Percentiles rank a stretch among this genome's conserved stretches.
Conservation (phyloP, 1,139 yeast species). For the Kluyveromyces sp. region DNA sequence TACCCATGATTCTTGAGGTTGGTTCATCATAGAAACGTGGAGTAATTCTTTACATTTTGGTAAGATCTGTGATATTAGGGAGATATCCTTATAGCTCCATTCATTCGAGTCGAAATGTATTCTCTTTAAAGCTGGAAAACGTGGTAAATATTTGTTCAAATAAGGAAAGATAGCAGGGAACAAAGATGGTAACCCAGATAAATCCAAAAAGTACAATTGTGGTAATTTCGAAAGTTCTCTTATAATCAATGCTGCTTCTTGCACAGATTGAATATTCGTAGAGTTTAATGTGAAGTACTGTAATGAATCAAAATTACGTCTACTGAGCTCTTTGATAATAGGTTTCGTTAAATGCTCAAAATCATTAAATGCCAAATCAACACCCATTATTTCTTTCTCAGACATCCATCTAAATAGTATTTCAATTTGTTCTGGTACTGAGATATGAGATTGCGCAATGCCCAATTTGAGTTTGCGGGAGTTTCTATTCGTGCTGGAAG, state of each 20-base stretch:
- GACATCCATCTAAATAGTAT: constrained; percentile 59
- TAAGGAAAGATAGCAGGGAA: constrained; percentile 66
- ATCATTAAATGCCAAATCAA: constrained; percentile 80
- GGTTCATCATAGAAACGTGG: constrained; percentile 68
- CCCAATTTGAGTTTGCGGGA: constrained; percentile 55
- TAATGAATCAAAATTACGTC: constrained; percentile 20
- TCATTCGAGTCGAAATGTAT: constrained; percentile 73
- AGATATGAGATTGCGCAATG: constrained; percentile 61
- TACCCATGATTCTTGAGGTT: constrained; percentile 27
- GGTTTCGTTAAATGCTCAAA: constrained; percentile 46
- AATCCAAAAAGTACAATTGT: constrained; percentile 62
- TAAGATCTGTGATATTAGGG: constrained; percentile 61
- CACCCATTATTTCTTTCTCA: constrained; percentile 55
- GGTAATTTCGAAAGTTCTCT: constrained; percentile 45
- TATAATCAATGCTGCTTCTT: constrained; percentile 47
- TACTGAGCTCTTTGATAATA: constrained; percentile 25
- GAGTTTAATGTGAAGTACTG: constrained; percentile 65
- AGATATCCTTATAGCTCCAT: constrained; percentile 52
- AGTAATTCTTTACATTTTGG: constrained; percentile 62
- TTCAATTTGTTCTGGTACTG: constrained; percentile 45
- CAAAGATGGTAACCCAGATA: constrained; percentile 62
- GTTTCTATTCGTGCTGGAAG: constrained; percentile 36
- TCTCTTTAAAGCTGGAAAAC: constrained; percentile 56
- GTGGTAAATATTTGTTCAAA: constrained; percentile 56
- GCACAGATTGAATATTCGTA: constrained; percentile 48